A percentile compares a stretch with the other conserved stretches of the same genome.
These are phyloP conservation scores for Centaurea solstitialis DNA, from an alignment of 129 eudicot species.

Conservation along the genomic window DNA sequence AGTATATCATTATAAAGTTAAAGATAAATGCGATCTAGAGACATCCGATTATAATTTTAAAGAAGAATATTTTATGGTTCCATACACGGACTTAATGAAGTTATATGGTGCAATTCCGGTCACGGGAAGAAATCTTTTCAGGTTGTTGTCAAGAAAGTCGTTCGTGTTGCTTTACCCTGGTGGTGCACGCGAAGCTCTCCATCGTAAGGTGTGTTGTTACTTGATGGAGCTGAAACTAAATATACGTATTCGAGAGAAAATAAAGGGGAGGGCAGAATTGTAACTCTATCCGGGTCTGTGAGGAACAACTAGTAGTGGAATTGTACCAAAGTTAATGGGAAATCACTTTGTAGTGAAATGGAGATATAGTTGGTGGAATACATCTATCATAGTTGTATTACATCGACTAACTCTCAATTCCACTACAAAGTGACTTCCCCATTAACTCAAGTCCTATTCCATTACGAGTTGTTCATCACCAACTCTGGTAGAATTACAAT, in stretches of 20 bases:
- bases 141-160: conserved; percentile 23
- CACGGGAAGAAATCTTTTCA: conserved; percentile 29
- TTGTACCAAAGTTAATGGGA: neutral
- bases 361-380: too few relatives aligned
- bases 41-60: neutral
- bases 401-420: neutral
- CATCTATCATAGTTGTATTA: neutral
- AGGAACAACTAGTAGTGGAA: neutral
- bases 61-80: neutral
- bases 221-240: neutral
- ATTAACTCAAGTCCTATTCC: too few relatives aligned
- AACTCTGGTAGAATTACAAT: neutral
- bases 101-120: conserved; percentile 27
- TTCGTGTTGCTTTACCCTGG: conserved; percentile 34
- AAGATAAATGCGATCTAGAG: neutral
- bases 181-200: conserved; percentile 35
- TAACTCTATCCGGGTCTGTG: neutral
- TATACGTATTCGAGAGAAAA: neutral
- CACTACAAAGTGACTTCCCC: neutral
- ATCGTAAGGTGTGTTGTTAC: conserved; percentile 24
- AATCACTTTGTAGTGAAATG: neutral
- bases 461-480: neutral
- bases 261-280: neutral
- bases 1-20: neutral
- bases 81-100: conserved; percentile 20